A percentile compares a stretch with the other conserved stretches of the same genome.
Conservation (phyloP, 495 filamentous ascomycete genomes). For the Hypoxylon rickii region DNA sequence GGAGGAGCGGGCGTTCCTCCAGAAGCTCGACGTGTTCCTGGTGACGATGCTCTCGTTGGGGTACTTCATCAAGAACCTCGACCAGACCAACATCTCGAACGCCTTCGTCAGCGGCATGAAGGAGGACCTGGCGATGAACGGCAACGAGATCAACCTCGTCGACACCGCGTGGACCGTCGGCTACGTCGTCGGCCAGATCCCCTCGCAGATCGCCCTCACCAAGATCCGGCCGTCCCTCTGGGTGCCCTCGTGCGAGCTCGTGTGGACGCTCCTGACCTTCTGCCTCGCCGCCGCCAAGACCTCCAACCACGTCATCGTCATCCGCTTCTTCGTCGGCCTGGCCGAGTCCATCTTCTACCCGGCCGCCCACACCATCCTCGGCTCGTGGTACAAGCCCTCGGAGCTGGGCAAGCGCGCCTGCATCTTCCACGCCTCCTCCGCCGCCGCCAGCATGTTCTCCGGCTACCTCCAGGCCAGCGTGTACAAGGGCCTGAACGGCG, state of each 20-base stretch:
- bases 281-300: slow-evolving; percentile 38
- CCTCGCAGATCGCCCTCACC: slow-evolving; percentile 50
- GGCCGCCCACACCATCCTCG: slow-evolving; percentile 35
- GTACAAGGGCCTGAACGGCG: slow-evolving; percentile 50
- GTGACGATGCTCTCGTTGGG: slow-evolving; percentile 44
- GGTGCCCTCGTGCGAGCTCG: slow-evolving; percentile 46
- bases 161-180: slow-evolving; percentile 44
- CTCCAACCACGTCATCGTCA: slow-evolving; percentile 35
- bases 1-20: slow-evolving; percentile 33
- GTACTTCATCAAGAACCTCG: slow-evolving; percentile 51
- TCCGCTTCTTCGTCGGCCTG: slow-evolving; percentile 54
- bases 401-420: slow-evolving; percentile 43
- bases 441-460: slow-evolving; percentile 36
- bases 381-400: slow-evolving; percentile 37
- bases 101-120: slow-evolving; percentile 48
- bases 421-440: slow-evolving; percentile 44
- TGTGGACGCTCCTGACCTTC: slow-evolving; percentile 44
- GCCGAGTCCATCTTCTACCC: slow-evolving; percentile 51
- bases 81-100: slow-evolving; percentile 47
- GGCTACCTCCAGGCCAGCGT: slow-evolving; percentile 56
- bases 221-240: slow-evolving; percentile 48
- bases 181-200: slow-evolving; percentile 46
- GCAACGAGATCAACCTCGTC: slow-evolving; percentile 37
- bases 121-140: slow-evolving; percentile 40
- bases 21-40: slow-evolving; percentile 42